Evolutionary conservation across 1,284 basidiomycete species (phyloP).

Genomic region (Marasmius fiardii): DNA sequence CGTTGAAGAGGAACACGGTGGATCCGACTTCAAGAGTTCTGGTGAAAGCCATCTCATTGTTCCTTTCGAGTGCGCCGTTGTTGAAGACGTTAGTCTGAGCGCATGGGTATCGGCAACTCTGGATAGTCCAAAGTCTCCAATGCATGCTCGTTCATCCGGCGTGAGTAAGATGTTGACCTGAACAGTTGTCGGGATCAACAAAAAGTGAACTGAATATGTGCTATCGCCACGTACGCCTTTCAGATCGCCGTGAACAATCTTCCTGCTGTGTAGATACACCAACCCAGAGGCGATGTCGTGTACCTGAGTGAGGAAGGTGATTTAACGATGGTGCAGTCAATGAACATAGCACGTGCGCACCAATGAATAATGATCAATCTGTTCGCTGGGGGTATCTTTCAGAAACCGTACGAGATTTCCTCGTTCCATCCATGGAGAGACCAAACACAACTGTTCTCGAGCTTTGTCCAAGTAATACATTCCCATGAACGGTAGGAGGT

Average conservation of each 20-base stretch:
- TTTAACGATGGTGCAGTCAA: not conserved
- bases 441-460: not conserved
- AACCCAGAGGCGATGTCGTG: not conserved
- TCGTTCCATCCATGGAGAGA: constrained; percentile 29
- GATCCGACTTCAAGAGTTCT: not conserved
- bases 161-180: not conserved
- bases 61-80: not conserved
- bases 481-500: not conserved
- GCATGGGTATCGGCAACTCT: not conserved
- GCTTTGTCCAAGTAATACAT: not conserved
- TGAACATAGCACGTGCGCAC: constrained; percentile 11
- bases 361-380: constrained; percentile 20
- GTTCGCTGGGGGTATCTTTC: constrained; percentile 2
- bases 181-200: too few species aligned
- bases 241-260: not conserved
- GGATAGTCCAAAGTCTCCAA: not conserved
- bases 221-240: not conserved
- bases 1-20: not conserved
- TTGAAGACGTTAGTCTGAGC: not conserved
- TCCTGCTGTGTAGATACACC: not conserved
- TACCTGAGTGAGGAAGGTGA: not conserved
- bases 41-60: constrained; percentile 1
- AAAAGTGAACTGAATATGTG: too few species aligned
- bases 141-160: not conserved
- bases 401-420: constrained; percentile 30